A percentile compares a stretch with the other conserved stretches of the same genome.
phyloP scores from a whole-genome alignment of 1,139 yeast genomes.

The Geotrichum fermentans region DNA sequence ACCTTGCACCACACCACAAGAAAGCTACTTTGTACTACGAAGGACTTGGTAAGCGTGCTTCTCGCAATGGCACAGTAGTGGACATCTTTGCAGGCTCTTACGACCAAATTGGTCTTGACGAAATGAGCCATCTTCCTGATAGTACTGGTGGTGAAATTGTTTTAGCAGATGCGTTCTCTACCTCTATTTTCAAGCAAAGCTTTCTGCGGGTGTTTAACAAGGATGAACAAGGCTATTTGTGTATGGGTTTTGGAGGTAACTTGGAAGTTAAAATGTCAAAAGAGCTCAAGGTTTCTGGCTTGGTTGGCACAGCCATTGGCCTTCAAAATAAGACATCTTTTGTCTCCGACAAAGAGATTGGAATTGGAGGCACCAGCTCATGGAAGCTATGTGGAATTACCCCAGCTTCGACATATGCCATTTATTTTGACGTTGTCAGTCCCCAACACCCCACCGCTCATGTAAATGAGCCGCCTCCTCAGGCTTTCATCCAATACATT shows the following conservation, averaged over 20 bases:
- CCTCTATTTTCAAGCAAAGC: slow-evolving; percentile 93
- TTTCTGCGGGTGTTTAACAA: slow-evolving; percentile 80
- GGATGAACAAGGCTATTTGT: slow-evolving; percentile 70
- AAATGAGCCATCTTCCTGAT: slow-evolving; percentile 86
- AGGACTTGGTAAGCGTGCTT: slow-evolving; percentile 64
- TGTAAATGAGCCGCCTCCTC: slow-evolving; percentile 72
- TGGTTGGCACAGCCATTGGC: slow-evolving; percentile 90
- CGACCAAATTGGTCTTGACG: slow-evolving; percentile 96
- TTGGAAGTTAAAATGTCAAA: slow-evolving; percentile 84
- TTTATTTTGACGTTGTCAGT: slow-evolving; percentile 72
- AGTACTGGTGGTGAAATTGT: slow-evolving; percentile 91
- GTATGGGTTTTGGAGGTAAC: slow-evolving; percentile 62
- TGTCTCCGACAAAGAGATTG: slow-evolving; percentile 89
- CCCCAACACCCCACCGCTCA: slow-evolving; percentile 44
- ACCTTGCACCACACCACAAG: slow-evolving; percentile 58
- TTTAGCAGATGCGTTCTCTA: slow-evolving; percentile 91
- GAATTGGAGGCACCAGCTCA: slow-evolving; percentile 86
- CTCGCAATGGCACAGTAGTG: slow-evolving; percentile 77
- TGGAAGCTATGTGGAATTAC: slow-evolving; percentile 83
- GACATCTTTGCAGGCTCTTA: slow-evolving; percentile 97
- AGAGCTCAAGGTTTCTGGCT: slow-evolving; percentile 85
- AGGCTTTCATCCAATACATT: slow-evolving; percentile 66
- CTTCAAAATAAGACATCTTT: slow-evolving; percentile 48
- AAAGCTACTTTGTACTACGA: slow-evolving; percentile 87
- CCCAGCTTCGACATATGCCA: slow-evolving; percentile 83